Percentiles rank a stretch among this genome's conserved stretches.
phyloP scores from a whole-genome alignment of 768 basidiomycete genomes.

The Mycena polygramma region DNA sequence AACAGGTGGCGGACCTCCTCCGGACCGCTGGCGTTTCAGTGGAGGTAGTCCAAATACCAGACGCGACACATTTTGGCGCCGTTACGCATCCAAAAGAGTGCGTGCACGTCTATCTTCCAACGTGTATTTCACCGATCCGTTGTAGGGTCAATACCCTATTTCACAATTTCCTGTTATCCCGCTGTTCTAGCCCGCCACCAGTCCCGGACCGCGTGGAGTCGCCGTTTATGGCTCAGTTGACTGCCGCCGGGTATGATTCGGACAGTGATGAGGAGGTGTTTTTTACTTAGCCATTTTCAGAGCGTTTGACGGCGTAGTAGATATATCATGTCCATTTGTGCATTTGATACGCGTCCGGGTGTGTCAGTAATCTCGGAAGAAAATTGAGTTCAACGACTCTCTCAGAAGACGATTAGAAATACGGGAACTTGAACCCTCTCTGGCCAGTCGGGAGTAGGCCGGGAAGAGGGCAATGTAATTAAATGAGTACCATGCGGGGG shows the following conservation, averaged over 20 bases:
- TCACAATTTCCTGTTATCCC: neutral
- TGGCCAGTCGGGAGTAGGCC: too few species aligned
- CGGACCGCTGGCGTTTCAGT: slow-evolving; percentile 29
- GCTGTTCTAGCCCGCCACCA: neutral
- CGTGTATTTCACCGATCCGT: too few species aligned
- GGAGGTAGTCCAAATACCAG: slow-evolving; percentile 17
- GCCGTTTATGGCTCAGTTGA: slow-evolving; percentile 1
- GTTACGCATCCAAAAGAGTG: slow-evolving; percentile 30
- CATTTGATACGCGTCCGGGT: too few species aligned
- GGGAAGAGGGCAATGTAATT: too few species aligned
- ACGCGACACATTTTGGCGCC: slow-evolving; percentile 35
- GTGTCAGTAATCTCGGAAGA: too few species aligned
- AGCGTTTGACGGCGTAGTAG: too few species aligned
- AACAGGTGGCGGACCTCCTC: slow-evolving; percentile 26
- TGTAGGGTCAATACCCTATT: slow-evolving; percentile 10
- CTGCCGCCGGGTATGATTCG: neutral
- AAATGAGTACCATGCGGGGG: too few species aligned
- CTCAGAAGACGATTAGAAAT: too few species aligned
- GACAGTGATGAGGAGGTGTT: neutral
- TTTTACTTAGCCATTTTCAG: too few species aligned
- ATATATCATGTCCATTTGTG: too few species aligned
- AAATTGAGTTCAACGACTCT: too few species aligned
- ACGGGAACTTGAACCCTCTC: too few species aligned
- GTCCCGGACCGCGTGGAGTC: slow-evolving; percentile 14
- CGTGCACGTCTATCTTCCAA: neutral